A percentile compares a stretch with the other conserved stretches of the same genome.
Conservation (phyloP, 73 alveolate genomes). For the Paramecium caudatum region DNA sequence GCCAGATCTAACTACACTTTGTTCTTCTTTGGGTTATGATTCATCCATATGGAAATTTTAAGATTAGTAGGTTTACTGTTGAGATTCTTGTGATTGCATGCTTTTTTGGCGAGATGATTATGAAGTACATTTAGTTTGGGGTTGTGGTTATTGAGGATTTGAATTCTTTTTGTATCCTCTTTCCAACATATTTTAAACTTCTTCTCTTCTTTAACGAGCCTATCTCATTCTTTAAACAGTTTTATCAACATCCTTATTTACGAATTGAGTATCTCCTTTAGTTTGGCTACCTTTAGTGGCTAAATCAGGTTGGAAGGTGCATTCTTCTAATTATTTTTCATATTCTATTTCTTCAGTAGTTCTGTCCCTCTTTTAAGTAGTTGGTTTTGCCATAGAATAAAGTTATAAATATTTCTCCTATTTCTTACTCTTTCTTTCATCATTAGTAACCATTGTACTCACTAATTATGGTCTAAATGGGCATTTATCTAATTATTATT, state of each 20-base stretch:
- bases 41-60: slow-evolving; percentile 55
- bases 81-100: neutral
- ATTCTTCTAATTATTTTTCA: slow-evolving; percentile 73
- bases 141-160: neutral
- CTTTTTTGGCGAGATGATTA: slow-evolving; percentile 41
- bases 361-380: slow-evolving; percentile 62
- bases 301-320: slow-evolving; percentile 73
- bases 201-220: slow-evolving; percentile 74
- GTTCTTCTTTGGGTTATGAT: neutral
- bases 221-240: slow-evolving; percentile 70
- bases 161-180: slow-evolving; percentile 69
- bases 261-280: slow-evolving; percentile 40
- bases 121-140: neutral
- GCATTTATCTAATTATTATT: slow-evolving; percentile 43
- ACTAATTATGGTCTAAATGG: slow-evolving; percentile 68
- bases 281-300: neutral
- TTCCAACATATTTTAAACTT: slow-evolving; percentile 64
- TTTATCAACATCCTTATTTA: slow-evolving; percentile 71
- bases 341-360: slow-evolving; percentile 72
- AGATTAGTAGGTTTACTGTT: neutral
- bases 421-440: slow-evolving; percentile 48
- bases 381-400: slow-evolving; percentile 66
- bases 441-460: neutral
- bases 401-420: slow-evolving; percentile 34
- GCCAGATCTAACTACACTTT: slow-evolving; percentile 15